Base-by-base conservation (phyloP, 306 rosid species). In the Mucuna pruriens region DNA sequence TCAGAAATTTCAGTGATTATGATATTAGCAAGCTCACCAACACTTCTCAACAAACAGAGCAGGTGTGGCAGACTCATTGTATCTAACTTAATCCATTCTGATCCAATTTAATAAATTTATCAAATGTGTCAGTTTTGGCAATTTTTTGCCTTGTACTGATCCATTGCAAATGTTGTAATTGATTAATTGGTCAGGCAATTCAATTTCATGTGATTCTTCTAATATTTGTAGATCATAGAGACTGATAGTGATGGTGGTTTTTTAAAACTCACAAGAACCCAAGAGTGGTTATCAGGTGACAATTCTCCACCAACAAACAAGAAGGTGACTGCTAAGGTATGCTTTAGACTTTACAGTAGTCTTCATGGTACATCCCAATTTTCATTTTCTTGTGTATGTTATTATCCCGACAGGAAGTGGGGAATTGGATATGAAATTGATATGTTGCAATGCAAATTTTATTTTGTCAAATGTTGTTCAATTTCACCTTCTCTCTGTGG, bases 271-370 rank as follows among this genome's bases (percentile, higher is more conserved):
- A 49, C 95, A 36, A 84, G 74, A 25, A 88, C 97, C 75, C 85
- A 78, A 23, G 91, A 90, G 73, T 92, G 98, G 98, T 19, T 92
- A 58, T 79, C 81, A 73, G 98, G 98, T 23, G 91, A 88, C 61
- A 82, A 67, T 61, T 79, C 91, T 78, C 91, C 94, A 46, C 98
- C 97, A 48, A 39, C 54, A 46, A 95, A 92, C 85, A 91, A 80
- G 85, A 95, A 91, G 82, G 68, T 68, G 75, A 49, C 63, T 39
- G 90, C 92, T 49, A 91, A 91, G 97, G 98, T 95, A 75, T 68
- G 81, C 57, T 57, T 65, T 23, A 38, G 36, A 48, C 58, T 78
- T 77, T n/a, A n/a, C n/a, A n/a, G n/a, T n/a, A n/a, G 46, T 60
- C 76, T 62, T 42, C 67, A 34, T 23, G 84, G 65, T 48, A 6